Base-by-base conservation (phyloP, 2,329 filamentous ascomycete genomes). In the Ilyonectria robusta region DNA sequence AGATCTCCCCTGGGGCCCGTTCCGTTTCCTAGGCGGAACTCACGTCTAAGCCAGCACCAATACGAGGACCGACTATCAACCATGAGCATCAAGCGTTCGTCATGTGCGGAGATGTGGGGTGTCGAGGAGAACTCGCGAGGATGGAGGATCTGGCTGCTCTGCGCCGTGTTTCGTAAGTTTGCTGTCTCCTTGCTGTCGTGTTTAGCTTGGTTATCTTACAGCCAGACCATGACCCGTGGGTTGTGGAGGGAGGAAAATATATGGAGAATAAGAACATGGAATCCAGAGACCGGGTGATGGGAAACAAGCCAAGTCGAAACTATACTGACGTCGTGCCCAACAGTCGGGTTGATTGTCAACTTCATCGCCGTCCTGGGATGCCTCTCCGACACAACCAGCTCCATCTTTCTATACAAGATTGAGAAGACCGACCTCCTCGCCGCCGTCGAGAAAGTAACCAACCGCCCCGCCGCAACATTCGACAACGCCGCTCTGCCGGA, bases 81-180 rank as follows among this genome's bases (percentile, higher is more conserved):
- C 9, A 70, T 70, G 67, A 55, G 47, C 23, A 21, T 70, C 23
- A 40, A 57, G 15, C 55, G 67, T 5, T 48, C 69, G 21, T 67
- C 63, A 17, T 70, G 69, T 35, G 59, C 67, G 5, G 58, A 65
- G 54, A 67, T 67, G 67, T 69, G 69, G 69, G 67, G 69, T 29
- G 33, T 70, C 5, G 64, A 70, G 19, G 69, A 69, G 33, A 70
- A 58, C 40, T 67, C 63, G 2, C 58, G 69, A 9, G 67, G 64
- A 19, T 70, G 69, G 69, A 67, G 69, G 29, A 48, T 60, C 35
- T 70, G 69, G 69, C 61, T 70, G 21, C 62, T 70, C 55, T 69
- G 57, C 50, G 67, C 67, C 19, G 69, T 70, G 7, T 67, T 70
- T 58, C 58, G 69, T 69, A 59, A 58, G 66, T 69, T n/a, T 23